A percentile compares a stretch with the other conserved stretches of the same genome.
phyloP scores from a whole-genome alignment of 1,139 yeast species.

The Suhomyces coccinellae region DNA sequence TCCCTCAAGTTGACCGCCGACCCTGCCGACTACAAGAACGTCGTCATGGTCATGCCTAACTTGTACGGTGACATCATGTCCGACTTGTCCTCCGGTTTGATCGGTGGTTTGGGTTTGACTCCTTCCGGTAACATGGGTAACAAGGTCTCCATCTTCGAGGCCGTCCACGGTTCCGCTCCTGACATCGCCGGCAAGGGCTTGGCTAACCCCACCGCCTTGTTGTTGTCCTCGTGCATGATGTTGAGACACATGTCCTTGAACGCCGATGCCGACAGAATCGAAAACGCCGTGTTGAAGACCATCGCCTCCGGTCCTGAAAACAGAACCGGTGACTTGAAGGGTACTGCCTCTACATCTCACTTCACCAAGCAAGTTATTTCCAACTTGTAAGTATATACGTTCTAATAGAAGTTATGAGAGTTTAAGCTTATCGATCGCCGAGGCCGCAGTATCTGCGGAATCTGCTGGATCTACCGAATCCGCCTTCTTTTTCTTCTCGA shows the following conservation, averaged over 20 bases:
- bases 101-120: slow-evolving; percentile 97
- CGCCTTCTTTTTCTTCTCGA: slow-evolving; percentile 14
- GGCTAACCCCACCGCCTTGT: slow-evolving; percentile 97
- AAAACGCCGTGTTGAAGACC: slow-evolving; percentile 84
- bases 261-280: slow-evolving; percentile 78
- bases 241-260: slow-evolving; percentile 95
- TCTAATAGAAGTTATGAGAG: slow-evolving; percentile 4
- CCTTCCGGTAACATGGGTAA: slow-evolving; percentile 99
- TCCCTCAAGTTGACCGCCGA: slow-evolving; percentile 87
- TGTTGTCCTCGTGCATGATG: slow-evolving; percentile 97
- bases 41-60: slow-evolving; percentile 99
- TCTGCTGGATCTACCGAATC: neutral
- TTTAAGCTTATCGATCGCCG: neutral
- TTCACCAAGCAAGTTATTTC: slow-evolving; percentile 72
- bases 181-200: slow-evolving; percentile 97
- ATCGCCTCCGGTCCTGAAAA: slow-evolving; percentile 91
- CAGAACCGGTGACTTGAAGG: slow-evolving; percentile 96
- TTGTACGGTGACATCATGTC: slow-evolving; percentile 98
- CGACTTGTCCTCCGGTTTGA: slow-evolving; percentile 93
- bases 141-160: slow-evolving; percentile 95
- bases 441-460: neutral
- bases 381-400: slow-evolving; percentile 36
- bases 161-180: slow-evolving; percentile 99
- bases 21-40: slow-evolving; percentile 74
- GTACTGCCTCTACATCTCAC: slow-evolving; percentile 82